A percentile compares a stretch with the other conserved stretches of the same genome.
Conservation (phyloP, 2,329 filamentous ascomycete species). For the Cytospora schulzeri region DNA sequence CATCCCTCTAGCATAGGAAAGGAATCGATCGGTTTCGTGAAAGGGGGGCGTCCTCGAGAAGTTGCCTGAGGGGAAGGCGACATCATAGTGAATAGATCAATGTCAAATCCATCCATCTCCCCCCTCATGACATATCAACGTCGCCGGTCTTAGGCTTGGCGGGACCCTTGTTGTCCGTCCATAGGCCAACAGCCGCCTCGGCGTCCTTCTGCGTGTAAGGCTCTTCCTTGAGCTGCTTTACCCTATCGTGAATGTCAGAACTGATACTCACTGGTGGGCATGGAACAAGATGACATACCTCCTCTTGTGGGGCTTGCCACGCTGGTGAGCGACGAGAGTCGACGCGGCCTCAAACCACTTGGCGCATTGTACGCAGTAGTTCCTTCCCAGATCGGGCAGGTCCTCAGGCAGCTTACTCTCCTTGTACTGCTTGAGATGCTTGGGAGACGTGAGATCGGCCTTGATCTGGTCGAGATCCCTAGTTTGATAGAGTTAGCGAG, state of each 20-base stretch:
- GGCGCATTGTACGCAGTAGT: constrained; percentile 90
- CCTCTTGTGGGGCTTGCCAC: constrained; percentile 92
- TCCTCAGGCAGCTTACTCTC: constrained; percentile 81
- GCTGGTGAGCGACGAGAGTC: constrained; percentile 74
- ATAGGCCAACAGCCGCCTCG: constrained; percentile 75
- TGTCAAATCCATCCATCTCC: not conserved
- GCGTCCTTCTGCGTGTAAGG: constrained; percentile 86
- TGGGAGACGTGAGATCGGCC: constrained; percentile 75
- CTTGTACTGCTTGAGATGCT: constrained; percentile 79
- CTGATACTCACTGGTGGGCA: not conserved
- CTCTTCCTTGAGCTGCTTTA: constrained; percentile 80
- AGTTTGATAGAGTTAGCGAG: constrained; percentile 27
- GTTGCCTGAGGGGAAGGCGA: not conserved
- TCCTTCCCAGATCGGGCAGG: constrained; percentile 79
- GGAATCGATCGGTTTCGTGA: not conserved
- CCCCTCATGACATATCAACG: constrained; percentile 41
- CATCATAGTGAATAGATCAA: constrained; percentile 1
- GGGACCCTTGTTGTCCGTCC: constrained; percentile 64
- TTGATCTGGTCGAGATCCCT: constrained; percentile 94
- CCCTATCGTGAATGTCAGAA: constrained; percentile 50
- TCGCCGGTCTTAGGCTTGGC: constrained; percentile 47
- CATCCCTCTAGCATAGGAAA: not conserved
- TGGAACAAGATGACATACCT: constrained; percentile 53
- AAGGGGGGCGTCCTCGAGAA: not conserved
- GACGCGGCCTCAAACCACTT: constrained; percentile 92